Evolutionary conservation across 2,329 filamentous ascomycete species (phyloP).

Genomic region (Trichophyton mentagrophytes): DNA sequence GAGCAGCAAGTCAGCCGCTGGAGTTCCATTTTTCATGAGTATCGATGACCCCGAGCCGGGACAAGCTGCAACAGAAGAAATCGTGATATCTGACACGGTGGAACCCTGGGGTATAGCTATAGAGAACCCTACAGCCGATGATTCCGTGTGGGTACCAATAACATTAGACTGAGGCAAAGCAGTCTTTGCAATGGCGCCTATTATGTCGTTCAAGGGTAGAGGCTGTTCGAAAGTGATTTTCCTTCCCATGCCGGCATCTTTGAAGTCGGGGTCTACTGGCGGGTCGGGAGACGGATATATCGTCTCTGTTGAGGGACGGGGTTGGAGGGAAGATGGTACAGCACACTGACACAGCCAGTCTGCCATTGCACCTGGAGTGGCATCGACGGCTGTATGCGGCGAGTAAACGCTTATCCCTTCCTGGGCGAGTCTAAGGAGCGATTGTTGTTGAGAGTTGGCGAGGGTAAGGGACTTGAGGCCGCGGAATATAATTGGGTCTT

Average conservation of each 20-base stretch:
- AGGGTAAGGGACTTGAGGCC: slow-evolving; percentile 80
- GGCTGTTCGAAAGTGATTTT: slow-evolving; percentile 43
- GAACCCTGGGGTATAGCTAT: slow-evolving; percentile 50
- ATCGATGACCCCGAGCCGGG: slow-evolving; percentile 71
- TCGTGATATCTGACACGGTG: slow-evolving; percentile 41
- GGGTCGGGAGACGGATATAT: slow-evolving; percentile 35
- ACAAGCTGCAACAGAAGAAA: slow-evolving; percentile 68
- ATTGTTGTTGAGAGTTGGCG: slow-evolving; percentile 71
- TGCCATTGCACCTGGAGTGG: slow-evolving; percentile 69
- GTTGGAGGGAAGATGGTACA: slow-evolving; percentile 18
- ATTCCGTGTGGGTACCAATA: slow-evolving; percentile 29
- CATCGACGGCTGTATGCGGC: slow-evolving; percentile 89
- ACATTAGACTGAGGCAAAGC: slow-evolving; percentile 45
- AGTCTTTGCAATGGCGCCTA: slow-evolving; percentile 47
- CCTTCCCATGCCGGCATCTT: slow-evolving; percentile 49
- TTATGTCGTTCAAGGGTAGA: slow-evolving; percentile 44
- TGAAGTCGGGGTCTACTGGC: slow-evolving; percentile 25
- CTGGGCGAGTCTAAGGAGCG: slow-evolving; percentile 67
- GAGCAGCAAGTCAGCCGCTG: slow-evolving; percentile 62
- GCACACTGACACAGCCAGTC: slow-evolving; percentile 90
- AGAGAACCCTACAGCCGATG: slow-evolving; percentile 39
- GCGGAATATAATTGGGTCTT: slow-evolving; percentile 88
- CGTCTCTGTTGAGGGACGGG: slow-evolving; percentile 18
- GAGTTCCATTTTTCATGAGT: slow-evolving; percentile 46
- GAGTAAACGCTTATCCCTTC: slow-evolving; percentile 90